Conservation (phyloP, 495 filamentous ascomycete genomes). For the Podospora bellae-mahoneyi region DNA sequence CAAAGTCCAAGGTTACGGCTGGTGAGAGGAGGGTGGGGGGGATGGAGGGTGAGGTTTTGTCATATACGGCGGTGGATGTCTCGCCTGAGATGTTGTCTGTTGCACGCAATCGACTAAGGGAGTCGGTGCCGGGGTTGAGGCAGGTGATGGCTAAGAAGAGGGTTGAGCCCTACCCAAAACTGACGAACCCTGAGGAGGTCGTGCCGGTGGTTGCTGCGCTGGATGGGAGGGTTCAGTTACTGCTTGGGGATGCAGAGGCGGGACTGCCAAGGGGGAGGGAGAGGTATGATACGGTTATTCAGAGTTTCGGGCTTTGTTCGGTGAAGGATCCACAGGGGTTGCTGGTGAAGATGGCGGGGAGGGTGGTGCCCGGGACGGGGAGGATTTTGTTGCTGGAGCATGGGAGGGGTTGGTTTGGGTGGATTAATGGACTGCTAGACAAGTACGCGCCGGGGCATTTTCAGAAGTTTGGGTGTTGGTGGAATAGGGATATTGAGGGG, state of each 20-base stretch:
- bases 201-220: slow-evolving; percentile 34
- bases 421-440: slow-evolving; percentile 79
- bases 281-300: slow-evolving; percentile 80
- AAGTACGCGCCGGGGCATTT: slow-evolving; percentile 73
- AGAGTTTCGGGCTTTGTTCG: slow-evolving; percentile 92
- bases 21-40: not conserved
- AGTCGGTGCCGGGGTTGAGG: slow-evolving; percentile 33
- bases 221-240: slow-evolving; percentile 34
- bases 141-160: slow-evolving; percentile 28
- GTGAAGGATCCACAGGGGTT: slow-evolving; percentile 69
- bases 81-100: slow-evolving; percentile 43
- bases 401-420: slow-evolving; percentile 70
- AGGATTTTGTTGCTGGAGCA: slow-evolving; percentile 88
- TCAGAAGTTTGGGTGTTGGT: slow-evolving; percentile 88
- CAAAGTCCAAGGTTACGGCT: not conserved
- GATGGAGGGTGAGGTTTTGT: slow-evolving; percentile 29
- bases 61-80: slow-evolving; percentile 48
- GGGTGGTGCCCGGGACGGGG: slow-evolving; percentile 55
- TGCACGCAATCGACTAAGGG: slow-evolving; percentile 37
- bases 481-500: slow-evolving; percentile 84
- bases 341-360: slow-evolving; percentile 55
- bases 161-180: slow-evolving; percentile 19
- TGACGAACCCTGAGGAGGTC: slow-evolving; percentile 13
- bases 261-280: slow-evolving; percentile 26
- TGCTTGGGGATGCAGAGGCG: slow-evolving; percentile 40